Evolutionary conservation across 176 grass and related monocot genomes (phyloP).

Genomic region (Paspalum notatum): DNA sequence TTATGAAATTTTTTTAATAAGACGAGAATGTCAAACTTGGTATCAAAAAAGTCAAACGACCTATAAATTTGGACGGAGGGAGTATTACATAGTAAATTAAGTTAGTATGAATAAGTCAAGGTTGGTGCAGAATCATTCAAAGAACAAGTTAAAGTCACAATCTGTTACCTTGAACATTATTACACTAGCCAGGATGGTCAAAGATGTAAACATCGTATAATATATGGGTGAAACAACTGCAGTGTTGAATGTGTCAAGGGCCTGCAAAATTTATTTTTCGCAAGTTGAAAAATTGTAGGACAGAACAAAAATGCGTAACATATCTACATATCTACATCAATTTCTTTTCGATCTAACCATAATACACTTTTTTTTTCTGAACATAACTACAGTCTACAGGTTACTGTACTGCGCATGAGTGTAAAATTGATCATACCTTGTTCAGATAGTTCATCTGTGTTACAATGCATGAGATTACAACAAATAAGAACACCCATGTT

Average conservation of each 20-base stretch:
- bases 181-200: conserved; percentile 84
- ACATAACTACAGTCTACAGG: not conserved
- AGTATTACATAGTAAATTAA: not conserved
- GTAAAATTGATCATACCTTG: conserved; percentile 64
- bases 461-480: conserved; percentile 79
- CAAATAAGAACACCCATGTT: conserved; percentile 86
- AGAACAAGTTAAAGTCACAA: conserved; percentile 28
- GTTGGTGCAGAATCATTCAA: conserved; percentile 30
- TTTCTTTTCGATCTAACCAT: not conserved
- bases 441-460: conserved; percentile 99
- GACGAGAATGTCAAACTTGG: too few species aligned
- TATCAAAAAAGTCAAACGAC: too few species aligned
- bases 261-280: conserved; percentile 45
- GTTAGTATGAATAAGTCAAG: not conserved
- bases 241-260: conserved; percentile 86
- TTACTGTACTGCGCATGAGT: not conserved
- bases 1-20: too few species aligned
- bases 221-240: conserved; percentile 85
- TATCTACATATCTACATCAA: not conserved
- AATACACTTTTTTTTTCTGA: not conserved
- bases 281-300: conserved; percentile 27
- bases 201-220: conserved; percentile 83
- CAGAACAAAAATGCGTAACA: not conserved
- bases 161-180: conserved; percentile 83
- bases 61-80: too few species aligned